These are phyloP conservation scores for Fusarium illudens DNA, from an alignment of 2,329 filamentous ascomycete species.

Conservation along the genomic window DNA sequence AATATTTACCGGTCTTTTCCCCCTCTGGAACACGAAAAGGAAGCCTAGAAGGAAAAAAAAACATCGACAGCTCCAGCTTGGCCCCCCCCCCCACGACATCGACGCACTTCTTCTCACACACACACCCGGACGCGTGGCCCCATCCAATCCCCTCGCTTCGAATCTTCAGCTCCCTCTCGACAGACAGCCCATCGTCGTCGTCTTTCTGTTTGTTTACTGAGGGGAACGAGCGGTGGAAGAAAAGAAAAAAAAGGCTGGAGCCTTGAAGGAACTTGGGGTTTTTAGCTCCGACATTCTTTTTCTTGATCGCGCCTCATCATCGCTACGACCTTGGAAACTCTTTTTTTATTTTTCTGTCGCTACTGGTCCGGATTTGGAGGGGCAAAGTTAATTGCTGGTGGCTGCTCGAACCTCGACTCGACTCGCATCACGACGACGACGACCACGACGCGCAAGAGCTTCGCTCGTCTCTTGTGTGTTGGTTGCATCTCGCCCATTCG, in stretches of 20 bases:
- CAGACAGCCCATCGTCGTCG: not conserved
- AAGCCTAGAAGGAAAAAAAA: too few species aligned
- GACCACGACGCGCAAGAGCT: slow-evolving; percentile 10
- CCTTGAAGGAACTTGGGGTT: not conserved
- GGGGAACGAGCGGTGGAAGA: not conserved
- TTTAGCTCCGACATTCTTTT: slow-evolving; percentile 1
- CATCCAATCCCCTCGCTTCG: slow-evolving; percentile 7
- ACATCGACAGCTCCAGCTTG: too few species aligned
- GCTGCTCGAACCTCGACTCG: slow-evolving; percentile 5
- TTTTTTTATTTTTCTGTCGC: slow-evolving; percentile 16
- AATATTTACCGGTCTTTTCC: too few species aligned
- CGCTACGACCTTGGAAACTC: slow-evolving; percentile 14
- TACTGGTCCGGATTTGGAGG: slow-evolving; percentile 18
- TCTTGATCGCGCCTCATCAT: slow-evolving; percentile 12
- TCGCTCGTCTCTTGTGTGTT: slow-evolving; percentile 5
- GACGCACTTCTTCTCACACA: slow-evolving; percentile 2
- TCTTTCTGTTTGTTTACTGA: slow-evolving; percentile 1
- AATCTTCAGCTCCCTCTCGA: slow-evolving; percentile 18
- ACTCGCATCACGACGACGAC: slow-evolving; percentile 3
- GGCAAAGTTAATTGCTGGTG: slow-evolving; percentile 16
- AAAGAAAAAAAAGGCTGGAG: slow-evolving; percentile 17
- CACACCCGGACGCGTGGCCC: slow-evolving; percentile 21
- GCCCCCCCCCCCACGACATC: slow-evolving; percentile 26
- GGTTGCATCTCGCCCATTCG: slow-evolving; percentile 2
- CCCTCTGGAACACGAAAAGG: not conserved